A percentile compares a stretch with the other conserved stretches of the same genome.
Evolutionary conservation across 768 basidiomycete genomes (phyloP).

Genomic region (Phanerochaete carnosa): DNA sequence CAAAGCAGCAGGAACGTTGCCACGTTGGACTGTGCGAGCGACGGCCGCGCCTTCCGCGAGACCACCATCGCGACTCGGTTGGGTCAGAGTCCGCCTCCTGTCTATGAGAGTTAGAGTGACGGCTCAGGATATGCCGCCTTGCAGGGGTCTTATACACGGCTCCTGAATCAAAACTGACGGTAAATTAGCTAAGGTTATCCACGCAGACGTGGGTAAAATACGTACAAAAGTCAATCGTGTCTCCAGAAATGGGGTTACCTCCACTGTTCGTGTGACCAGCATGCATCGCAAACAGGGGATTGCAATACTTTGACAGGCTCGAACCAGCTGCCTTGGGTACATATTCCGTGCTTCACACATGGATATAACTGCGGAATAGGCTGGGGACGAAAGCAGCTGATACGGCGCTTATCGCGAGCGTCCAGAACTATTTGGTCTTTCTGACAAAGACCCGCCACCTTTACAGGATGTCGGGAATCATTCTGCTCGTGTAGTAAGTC

Average conservation of each 20-base stretch:
- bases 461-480: too few species aligned
- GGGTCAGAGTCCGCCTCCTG: neutral
- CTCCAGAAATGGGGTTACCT: neutral
- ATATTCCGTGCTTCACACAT: too few species aligned
- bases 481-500: too few species aligned
- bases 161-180: neutral
- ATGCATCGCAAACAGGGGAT: too few species aligned
- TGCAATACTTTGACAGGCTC: too few species aligned
- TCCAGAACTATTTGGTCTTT: too few species aligned
- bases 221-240: neutral
- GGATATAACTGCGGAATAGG: too few species aligned
- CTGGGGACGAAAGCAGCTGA: too few species aligned
- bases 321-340: too few species aligned
- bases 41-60: conserved; percentile 3
- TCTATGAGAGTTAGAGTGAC: neutral
- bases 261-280: too few species aligned
- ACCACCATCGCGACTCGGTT: neutral
- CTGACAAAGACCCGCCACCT: too few species aligned
- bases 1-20: conserved; percentile 1
- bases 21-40: conserved; percentile 1
- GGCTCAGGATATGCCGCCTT: neutral
- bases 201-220: neutral
- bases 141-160: neutral
- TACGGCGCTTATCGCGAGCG: too few species aligned
- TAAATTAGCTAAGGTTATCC: neutral